phyloP scores from a whole-genome alignment of 805 yeast species.

The Torulaspora quercuum region DNA sequence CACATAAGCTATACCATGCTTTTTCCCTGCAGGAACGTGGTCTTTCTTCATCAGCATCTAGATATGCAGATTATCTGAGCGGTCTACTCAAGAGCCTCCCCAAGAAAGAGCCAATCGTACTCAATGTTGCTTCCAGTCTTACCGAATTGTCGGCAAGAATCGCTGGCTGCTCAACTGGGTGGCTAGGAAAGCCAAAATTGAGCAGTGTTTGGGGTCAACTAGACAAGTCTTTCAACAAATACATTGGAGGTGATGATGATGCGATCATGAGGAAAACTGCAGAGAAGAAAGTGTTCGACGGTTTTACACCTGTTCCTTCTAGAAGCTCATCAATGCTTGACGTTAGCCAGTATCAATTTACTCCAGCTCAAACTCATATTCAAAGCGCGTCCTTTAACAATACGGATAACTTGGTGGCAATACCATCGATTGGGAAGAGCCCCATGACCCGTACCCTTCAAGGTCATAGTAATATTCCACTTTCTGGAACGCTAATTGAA shows the following conservation, averaged over 20 bases:
- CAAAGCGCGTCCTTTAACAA: constrained; percentile 9
- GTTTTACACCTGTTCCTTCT: constrained; percentile 66
- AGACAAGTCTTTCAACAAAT: constrained; percentile 72
- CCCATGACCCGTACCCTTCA: constrained; percentile 6
- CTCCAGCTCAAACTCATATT: constrained; percentile 20
- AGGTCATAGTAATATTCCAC: not conserved
- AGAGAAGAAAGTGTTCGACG: constrained; percentile 60
- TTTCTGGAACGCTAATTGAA: constrained; percentile 7
- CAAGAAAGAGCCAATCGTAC: constrained; percentile 37
- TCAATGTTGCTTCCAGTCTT: constrained; percentile 36
- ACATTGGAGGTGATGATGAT: constrained; percentile 82
- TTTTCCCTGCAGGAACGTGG: constrained; percentile 67
- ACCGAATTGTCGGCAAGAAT: constrained; percentile 45
- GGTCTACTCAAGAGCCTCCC: constrained; percentile 40
- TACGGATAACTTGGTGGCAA: constrained; percentile 4
- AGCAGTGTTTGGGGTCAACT: constrained; percentile 87
- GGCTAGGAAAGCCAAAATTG: constrained; percentile 76
- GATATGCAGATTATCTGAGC: constrained; percentile 54
- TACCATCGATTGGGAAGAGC: constrained; percentile 6
- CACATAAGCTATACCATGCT: constrained; percentile 66
- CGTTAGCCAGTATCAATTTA: constrained; percentile 27
- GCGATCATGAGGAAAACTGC: constrained; percentile 38
- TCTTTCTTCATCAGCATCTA: constrained; percentile 53
- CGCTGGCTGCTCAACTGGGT: constrained; percentile 53
- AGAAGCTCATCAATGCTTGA: constrained; percentile 48